phyloP scores from a whole-genome alignment of 257 asterid species.

The Verbena officinalis region DNA sequence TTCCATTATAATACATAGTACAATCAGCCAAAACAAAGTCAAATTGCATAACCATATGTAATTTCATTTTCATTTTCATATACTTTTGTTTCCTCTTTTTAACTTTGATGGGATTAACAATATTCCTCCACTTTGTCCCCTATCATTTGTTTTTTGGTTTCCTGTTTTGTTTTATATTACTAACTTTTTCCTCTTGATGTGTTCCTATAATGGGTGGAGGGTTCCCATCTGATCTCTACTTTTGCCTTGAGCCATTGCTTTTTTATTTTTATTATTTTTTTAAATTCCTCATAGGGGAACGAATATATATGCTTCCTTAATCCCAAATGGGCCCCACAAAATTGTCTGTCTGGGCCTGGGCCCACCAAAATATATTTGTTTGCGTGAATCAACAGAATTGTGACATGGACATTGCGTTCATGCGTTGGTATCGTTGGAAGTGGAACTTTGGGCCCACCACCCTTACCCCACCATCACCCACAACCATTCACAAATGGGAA shows the following conservation, averaged over 20 bases:
- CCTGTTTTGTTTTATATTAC: slow-evolving; percentile 15
- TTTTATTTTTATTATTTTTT: no score
- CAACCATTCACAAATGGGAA: slow-evolving; percentile 49
- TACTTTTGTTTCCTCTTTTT: not conserved
- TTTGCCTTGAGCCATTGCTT: slow-evolving; percentile 56
- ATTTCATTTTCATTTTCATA: not conserved
- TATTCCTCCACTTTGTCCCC: slow-evolving; percentile 89
- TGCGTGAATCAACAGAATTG: slow-evolving; percentile 53
- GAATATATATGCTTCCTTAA: slow-evolving; percentile 46
- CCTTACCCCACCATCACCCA: slow-evolving; percentile 27
- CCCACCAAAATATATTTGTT: slow-evolving; percentile 41
- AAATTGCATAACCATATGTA: slow-evolving; percentile 31
- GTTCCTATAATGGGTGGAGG: slow-evolving; percentile 45
- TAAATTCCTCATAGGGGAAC: slow-evolving; percentile 51
- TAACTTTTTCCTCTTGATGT: slow-evolving; percentile 17
- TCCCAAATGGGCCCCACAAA: slow-evolving; percentile 48
- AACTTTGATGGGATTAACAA: slow-evolving; percentile 63
- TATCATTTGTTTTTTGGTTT: not conserved
- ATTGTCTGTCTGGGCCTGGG: slow-evolving; percentile 33
- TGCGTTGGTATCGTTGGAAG: slow-evolving; percentile 71
- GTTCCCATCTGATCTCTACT: slow-evolving; percentile 54
- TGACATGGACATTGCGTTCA: slow-evolving; percentile 60
- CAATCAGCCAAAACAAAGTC: slow-evolving; percentile 60
- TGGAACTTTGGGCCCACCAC: slow-evolving; percentile 69
- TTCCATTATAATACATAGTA: slow-evolving; percentile 33